Evolutionary conservation across 768 basidiomycete genomes (phyloP), one percentile per base, ranked within the genome.

Genomic region (Candolleomyces aberdarensis): DNA sequence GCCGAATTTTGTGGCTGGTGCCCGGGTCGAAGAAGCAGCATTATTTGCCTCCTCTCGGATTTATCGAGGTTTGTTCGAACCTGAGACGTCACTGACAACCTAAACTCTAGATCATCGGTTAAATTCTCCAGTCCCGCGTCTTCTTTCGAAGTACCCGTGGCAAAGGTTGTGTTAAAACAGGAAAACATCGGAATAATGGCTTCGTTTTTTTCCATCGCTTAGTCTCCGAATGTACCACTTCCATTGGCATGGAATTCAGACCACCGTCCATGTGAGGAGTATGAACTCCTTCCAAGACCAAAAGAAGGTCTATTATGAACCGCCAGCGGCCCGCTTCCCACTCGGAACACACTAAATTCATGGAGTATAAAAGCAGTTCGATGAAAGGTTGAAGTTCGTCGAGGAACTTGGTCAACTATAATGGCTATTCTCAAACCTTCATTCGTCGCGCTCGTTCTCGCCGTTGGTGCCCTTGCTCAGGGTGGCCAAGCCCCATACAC

Each of bases 401-500:
- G 36, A 19, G 8, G 32, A 11, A 31, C 29, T 54, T 31, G 15
- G 17, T 53, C 31, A 57, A 51, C 52, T 36, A 7, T 40, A 54
- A 74, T 74, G 73, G 57, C 63, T 41, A 29, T 70, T 20, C 40
- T 72, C 31, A 71, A 66, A 51, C 60, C 64, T 41, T 64, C 60
- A 52, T 51, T 73, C 52, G 53, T 69, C 40, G 67, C 67, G 20
- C 66, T 74, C 20, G 62, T 62, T 3, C 60, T 75, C 43, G 68
- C 70, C 20, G 48, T 71, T n/a, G 64, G 69, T 17, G 70, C 62
- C 17, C 59, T 72, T 17, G 72, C 73, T 6, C 74, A 76, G 58
- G 64, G 66, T 19, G 70, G 67, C 17, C 44, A 57, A 40, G 48
- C 68, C 5, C 72, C 67, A 56, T 67, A 65, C 6, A 47, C 56